A percentile compares a stretch with the other conserved stretches of the same genome.
Evolutionary conservation across 2,329 filamentous ascomycete species (phyloP).

Genomic region (Pseudogymnoascus sp.): DNA sequence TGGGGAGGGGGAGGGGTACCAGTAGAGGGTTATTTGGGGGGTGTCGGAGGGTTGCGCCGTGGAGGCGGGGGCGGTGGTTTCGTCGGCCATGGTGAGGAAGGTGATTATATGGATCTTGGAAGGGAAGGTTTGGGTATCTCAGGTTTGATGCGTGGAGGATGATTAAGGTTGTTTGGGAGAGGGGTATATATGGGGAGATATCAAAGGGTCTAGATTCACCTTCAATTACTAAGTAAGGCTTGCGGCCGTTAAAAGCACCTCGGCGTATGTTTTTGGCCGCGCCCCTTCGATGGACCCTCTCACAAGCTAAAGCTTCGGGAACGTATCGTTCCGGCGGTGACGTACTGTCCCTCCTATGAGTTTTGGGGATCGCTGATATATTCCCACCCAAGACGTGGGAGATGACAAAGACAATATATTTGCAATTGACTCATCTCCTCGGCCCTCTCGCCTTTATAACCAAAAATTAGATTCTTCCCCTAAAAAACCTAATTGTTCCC

Average conservation of each 20-base stretch:
- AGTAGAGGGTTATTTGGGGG: not conserved
- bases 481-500: not conserved
- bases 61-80: not conserved
- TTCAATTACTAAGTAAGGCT: not conserved
- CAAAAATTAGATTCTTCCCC: not conserved
- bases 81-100: not conserved
- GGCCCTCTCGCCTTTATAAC: not conserved
- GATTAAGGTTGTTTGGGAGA: not conserved
- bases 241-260: conserved; percentile 1
- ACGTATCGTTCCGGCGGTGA: conserved; percentile 3
- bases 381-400: not conserved
- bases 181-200: not conserved
- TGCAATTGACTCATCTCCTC: not conserved
- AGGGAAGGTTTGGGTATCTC: not conserved
- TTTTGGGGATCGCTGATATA: not conserved
- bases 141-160: not conserved
- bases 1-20: not conserved
- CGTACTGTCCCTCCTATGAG: not conserved
- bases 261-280: not conserved
- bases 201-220: not conserved
- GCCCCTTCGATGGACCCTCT: not conserved
- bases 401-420: not conserved
- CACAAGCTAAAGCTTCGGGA: not conserved
- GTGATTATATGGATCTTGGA: not conserved
- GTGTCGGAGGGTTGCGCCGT: not conserved